phyloP scores from a whole-genome alignment of 192 early-diverging fungal genomes.

The Paraglomus occultum region DNA sequence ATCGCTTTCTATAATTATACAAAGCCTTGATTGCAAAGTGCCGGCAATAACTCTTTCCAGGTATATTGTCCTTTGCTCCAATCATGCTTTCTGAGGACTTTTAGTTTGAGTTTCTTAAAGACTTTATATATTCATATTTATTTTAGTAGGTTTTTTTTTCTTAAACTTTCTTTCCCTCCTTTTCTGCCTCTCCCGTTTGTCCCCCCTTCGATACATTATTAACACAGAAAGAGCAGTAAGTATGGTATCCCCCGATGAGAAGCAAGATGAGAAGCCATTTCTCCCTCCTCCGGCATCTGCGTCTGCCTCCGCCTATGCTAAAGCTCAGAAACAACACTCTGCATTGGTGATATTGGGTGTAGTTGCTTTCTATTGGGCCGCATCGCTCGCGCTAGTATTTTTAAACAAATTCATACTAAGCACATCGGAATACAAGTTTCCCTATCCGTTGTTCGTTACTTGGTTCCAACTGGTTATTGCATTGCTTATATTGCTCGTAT shows the following conservation, averaged over 20 bases:
- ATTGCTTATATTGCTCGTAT: conserved; percentile 49
- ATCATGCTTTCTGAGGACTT: too few relatives aligned
- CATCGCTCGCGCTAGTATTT: conserved; percentile 63
- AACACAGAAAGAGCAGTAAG: neutral
- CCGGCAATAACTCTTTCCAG: too few relatives aligned
- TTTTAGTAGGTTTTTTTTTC: too few relatives aligned
- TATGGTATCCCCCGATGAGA: conserved; percentile 32
- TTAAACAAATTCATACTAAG: conserved; percentile 66
- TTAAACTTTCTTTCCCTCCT: too few relatives aligned
- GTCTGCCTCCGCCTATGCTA: conserved; percentile 17
- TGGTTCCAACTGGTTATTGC: conserved; percentile 65
- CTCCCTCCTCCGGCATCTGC: conserved; percentile 39
- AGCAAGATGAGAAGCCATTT: conserved; percentile 40
- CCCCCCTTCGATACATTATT: too few relatives aligned
- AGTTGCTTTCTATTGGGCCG: conserved; percentile 60
- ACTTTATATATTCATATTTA: too few relatives aligned
- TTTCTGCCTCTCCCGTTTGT: too few relatives aligned
- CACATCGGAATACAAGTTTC: conserved; percentile 58
- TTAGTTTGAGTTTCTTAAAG: too few relatives aligned
- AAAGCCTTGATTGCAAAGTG: too few relatives aligned
- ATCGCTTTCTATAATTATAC: too few relatives aligned
- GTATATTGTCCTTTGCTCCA: too few relatives aligned
- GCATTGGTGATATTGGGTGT: conserved; percentile 45
- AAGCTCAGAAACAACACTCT: conserved; percentile 36
- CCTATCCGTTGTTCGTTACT: conserved; percentile 66